Percentiles rank a stretch among this genome's conserved stretches.
These are phyloP conservation scores for Zymoseptoria passerinii DNA, from an alignment of 2,329 filamentous ascomycete species.

Conservation along the genomic window DNA sequence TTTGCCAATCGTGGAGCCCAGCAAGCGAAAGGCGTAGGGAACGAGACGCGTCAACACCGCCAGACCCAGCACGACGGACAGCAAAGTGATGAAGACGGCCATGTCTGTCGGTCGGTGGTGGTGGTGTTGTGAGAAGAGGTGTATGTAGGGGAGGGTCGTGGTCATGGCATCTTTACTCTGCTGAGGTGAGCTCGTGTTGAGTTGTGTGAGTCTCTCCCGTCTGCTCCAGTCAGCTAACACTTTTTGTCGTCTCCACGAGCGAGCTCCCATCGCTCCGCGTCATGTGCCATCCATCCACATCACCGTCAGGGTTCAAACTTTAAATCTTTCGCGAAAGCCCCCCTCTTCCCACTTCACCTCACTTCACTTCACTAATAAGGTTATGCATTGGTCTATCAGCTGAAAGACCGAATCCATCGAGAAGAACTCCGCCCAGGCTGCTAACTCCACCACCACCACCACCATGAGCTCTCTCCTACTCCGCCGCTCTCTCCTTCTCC, in stretches of 20 bases:
- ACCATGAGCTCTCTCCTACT: constrained; percentile 11
- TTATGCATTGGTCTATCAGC: background rate
- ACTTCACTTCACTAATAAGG: background rate
- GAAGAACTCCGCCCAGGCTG: background rate
- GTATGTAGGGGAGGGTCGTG: background rate
- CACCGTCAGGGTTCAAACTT: constrained; percentile 6
- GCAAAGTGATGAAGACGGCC: background rate
- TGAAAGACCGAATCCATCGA: background rate
- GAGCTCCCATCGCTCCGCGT: too few relatives aligned
- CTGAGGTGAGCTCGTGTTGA: background rate
- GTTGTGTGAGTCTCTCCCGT: background rate
- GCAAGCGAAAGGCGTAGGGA: constrained; percentile 18
- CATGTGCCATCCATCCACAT: background rate
- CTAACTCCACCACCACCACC: background rate
- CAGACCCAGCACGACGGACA: constrained; percentile 20
- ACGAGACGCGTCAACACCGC: constrained; percentile 16
- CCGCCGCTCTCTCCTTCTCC: constrained; percentile 14
- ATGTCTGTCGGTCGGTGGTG: too few relatives aligned
- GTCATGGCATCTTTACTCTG: background rate
- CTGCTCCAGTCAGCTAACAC: background rate
- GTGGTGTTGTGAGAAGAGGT: background rate
- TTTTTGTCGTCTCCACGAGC: background rate
- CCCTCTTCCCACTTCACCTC: too few relatives aligned
- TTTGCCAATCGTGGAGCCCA: constrained; percentile 21
- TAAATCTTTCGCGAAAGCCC: background rate